These are phyloP conservation scores for Immersiporthe knoxdaviesiana DNA, from an alignment of 2,329 filamentous ascomycete species.

Conservation along the genomic window DNA sequence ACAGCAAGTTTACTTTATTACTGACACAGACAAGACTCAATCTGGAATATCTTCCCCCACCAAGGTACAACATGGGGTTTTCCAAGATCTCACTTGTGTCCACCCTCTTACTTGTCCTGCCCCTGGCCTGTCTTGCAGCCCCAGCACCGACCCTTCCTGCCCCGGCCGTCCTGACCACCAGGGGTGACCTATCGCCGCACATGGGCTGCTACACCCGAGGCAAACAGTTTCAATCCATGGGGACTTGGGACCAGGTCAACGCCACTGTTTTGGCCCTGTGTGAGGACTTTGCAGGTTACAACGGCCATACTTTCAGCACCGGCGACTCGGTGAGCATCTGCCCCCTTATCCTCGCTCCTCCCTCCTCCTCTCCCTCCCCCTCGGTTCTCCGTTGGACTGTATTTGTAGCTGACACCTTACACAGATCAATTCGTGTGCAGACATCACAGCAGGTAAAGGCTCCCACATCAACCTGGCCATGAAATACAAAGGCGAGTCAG, in stretches of 20 bases:
- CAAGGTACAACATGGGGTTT: background rate
- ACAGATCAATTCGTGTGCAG: constrained; percentile 3
- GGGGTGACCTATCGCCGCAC: constrained; percentile 7
- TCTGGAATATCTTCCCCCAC: background rate
- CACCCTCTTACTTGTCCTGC: background rate
- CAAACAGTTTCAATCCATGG: background rate
- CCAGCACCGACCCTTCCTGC: background rate
- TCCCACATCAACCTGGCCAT: constrained; percentile 10
- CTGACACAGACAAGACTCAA: background rate
- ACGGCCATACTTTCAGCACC: constrained; percentile 5
- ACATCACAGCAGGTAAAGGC: constrained; percentile 1
- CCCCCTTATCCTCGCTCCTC: no score
- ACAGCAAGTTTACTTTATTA: background rate
- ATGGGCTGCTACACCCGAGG: constrained; percentile 7
- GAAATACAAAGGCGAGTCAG: constrained; percentile 12
- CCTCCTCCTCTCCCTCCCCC: background rate
- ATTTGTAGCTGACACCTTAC: background rate
- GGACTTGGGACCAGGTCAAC: constrained; percentile 6
- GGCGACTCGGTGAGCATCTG: background rate
- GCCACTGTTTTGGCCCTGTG: constrained; percentile 6
- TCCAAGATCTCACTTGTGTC: background rate
- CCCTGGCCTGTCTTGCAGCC: background rate
- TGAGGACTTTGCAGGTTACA: background rate
- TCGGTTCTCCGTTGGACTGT: no score
- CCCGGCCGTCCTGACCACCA: background rate